Percentiles rank a stretch among this genome's conserved stretches.
Conservation (phyloP, 257 asterid genomes). For the Ophiorrhiza pumila region DNA sequence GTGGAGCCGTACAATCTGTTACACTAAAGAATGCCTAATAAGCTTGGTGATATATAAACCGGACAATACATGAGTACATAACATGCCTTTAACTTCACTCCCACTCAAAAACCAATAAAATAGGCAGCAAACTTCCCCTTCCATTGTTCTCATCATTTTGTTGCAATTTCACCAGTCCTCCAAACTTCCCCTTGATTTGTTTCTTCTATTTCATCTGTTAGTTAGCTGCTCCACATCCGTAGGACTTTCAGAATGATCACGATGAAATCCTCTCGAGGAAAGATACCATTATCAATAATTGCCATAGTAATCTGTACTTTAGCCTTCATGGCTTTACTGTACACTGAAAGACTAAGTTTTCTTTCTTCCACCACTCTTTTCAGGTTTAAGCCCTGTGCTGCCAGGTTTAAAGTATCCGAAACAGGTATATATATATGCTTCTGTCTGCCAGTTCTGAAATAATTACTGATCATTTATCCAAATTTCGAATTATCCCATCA, state of each 20-base stretch:
- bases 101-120: constrained; percentile 48
- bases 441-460: neutral
- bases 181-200: constrained; percentile 2
- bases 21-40: too few relatives aligned
- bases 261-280: constrained; percentile 39
- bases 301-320: constrained; percentile 40
- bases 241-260: constrained; percentile 39
- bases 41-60: too few relatives aligned
- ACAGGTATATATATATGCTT: constrained; percentile 15
- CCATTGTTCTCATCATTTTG: constrained; percentile 28
- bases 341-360: constrained; percentile 53
- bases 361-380: constrained; percentile 43
- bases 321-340: constrained; percentile 49
- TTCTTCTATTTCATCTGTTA: constrained; percentile 2
- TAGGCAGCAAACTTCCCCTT: constrained; percentile 23
- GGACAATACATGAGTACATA: too few relatives aligned
- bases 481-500: too few relatives aligned
- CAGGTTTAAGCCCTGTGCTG: constrained; percentile 52
- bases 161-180: constrained; percentile 19
- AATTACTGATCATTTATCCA: neutral
- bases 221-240: constrained; percentile 9
- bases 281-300: constrained; percentile 45
- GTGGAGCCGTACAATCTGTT: constrained; percentile 10
- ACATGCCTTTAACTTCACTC: constrained; percentile 68
- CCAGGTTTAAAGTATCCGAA: constrained; percentile 27